A percentile compares a stretch with the other conserved stretches of the same genome.
phyloP scores from a whole-genome alignment of 2,329 filamentous ascomycete species.

The Piedraia hortae region DNA sequence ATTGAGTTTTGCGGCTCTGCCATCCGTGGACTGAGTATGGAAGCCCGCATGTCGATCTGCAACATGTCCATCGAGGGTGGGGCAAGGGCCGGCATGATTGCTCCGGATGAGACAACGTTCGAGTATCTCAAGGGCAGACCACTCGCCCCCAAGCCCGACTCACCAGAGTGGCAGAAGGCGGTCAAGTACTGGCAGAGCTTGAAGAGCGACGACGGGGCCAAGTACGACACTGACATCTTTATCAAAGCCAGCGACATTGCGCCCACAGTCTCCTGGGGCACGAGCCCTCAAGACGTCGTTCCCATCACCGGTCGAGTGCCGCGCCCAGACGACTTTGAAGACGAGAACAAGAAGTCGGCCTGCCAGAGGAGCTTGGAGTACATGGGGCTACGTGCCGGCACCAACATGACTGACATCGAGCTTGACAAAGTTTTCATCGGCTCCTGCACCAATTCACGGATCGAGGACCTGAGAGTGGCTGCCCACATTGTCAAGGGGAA shows the following conservation, averaged over 20 bases:
- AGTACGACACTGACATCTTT: conserved; percentile 69
- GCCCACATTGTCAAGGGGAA: conserved; percentile 65
- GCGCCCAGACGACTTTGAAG: conserved; percentile 61
- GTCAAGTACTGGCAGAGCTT: conserved; percentile 67
- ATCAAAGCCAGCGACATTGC: conserved; percentile 82
- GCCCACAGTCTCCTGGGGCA: conserved; percentile 90
- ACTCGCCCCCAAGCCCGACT: conserved; percentile 59
- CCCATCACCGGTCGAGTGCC: conserved; percentile 80
- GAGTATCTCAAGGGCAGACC: conserved; percentile 84
- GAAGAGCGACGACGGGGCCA: conserved; percentile 62
- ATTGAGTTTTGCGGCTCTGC: conserved; percentile 95
- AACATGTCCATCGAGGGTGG: conserved; percentile 98
- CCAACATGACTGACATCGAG: conserved; percentile 68
- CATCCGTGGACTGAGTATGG: conserved; percentile 72
- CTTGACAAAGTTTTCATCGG: conserved; percentile 96
- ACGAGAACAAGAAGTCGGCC: conserved; percentile 51
- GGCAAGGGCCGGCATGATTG: conserved; percentile 87
- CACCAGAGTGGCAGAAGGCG: conserved; percentile 72
- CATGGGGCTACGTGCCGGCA: conserved; percentile 76
- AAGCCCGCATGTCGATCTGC: conserved; percentile 96
- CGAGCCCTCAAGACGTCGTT: conserved; percentile 85
- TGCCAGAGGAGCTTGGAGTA: conserved; percentile 72
- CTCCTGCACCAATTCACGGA: conserved; percentile 89
- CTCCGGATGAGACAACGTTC: conserved; percentile 78
- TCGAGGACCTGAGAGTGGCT: conserved; percentile 78